Evolutionary conservation across 331 rosid genomes (phyloP).

Genomic region (Telfairia occidentalis): DNA sequence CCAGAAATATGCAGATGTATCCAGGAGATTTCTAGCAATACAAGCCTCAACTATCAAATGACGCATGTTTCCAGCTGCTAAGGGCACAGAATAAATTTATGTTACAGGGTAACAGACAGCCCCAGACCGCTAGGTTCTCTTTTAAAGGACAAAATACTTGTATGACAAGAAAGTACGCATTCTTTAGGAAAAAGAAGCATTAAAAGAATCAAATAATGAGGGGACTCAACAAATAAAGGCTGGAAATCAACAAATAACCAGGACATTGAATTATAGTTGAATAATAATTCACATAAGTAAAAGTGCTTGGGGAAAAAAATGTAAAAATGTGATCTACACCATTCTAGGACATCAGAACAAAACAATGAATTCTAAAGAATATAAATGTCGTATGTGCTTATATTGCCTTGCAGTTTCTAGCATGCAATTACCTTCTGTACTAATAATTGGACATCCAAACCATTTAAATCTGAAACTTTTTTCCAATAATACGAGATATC

Average conservation of each 20-base stretch:
- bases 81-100: neutral
- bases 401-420: neutral
- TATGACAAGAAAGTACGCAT: neutral
- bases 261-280: neutral
- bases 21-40: constrained; percentile 77
- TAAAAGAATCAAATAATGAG: neutral
- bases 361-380: neutral
- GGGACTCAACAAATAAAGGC: neutral
- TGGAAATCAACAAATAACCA: neutral
- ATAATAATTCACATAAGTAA: neutral
- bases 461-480: neutral
- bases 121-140: neutral
- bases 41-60: constrained; percentile 97
- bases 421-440: neutral
- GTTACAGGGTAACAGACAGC: neutral
- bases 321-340: neutral
- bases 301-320: neutral
- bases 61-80: constrained; percentile 91
- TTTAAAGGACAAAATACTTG: neutral
- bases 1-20: constrained; percentile 85
- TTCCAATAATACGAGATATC: neutral
- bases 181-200: neutral
- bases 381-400: neutral
- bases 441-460: neutral
- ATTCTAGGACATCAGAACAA: neutral